Conservation (phyloP, 352 stramenopile species). For the Pelagophyceae sp. region DNA sequence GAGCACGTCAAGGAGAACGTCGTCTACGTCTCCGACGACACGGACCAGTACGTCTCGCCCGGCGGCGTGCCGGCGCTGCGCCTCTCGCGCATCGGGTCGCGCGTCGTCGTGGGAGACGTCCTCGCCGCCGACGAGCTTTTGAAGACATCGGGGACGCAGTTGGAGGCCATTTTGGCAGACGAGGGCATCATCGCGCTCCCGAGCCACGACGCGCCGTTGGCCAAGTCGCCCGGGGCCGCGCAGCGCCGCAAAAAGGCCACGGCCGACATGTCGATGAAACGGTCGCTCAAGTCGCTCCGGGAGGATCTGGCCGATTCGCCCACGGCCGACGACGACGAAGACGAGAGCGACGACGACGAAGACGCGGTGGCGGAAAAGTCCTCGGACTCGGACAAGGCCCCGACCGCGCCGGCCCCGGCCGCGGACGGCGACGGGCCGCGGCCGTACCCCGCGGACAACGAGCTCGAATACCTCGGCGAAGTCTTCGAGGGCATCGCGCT, state of each 20-base stretch:
- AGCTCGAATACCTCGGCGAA: conserved; percentile 73
- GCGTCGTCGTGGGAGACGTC: conserved; percentile 48
- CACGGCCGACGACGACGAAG: conserved; percentile 37
- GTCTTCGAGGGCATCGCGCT: conserved; percentile 74
- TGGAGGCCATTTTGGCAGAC: conserved; percentile 34
- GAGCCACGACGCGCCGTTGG: background rate
- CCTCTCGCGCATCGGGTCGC: conserved; percentile 65
- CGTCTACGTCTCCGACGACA: conserved; percentile 19
- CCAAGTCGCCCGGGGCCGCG: background rate
- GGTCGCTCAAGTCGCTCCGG: background rate
- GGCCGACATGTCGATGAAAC: too few relatives aligned
- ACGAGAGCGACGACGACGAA: conserved; percentile 22
- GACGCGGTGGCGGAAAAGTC: background rate
- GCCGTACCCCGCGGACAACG: conserved; percentile 65
- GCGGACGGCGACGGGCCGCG: conserved; percentile 49
- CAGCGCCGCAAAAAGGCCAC: too few relatives aligned
- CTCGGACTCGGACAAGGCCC: background rate
- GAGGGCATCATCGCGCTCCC: conserved; percentile 31
- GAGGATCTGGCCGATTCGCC: conserved; percentile 39
- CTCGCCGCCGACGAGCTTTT: conserved; percentile 31
- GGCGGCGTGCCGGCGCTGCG: conserved; percentile 34
- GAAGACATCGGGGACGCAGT: conserved; percentile 28
- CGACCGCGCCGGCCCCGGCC: conserved; percentile 33
- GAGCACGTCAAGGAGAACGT: conserved; percentile 65
- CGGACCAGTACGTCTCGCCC: conserved; percentile 13